phyloP scores from a whole-genome alignment of 2,329 filamentous ascomycete genomes.

The Microsporum canis region DNA sequence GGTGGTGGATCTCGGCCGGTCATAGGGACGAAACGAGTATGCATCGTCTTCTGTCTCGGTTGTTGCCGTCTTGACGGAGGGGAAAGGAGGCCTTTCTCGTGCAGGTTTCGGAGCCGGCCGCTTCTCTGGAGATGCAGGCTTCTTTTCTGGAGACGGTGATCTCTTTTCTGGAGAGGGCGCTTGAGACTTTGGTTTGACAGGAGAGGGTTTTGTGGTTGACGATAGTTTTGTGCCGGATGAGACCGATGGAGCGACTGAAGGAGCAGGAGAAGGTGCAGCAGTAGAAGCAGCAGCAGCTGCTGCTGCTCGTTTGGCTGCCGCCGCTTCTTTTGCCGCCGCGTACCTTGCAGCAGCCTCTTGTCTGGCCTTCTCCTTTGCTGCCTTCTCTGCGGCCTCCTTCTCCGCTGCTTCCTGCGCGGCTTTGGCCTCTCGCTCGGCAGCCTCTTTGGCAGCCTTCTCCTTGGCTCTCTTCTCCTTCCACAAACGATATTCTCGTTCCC shows the following conservation, averaged over 20 bases:
- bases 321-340: conserved; percentile 27
- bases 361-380: conserved; percentile 15
- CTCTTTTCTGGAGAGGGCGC: conserved; percentile 32
- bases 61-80: conserved; percentile 28
- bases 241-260: conserved; percentile 16
- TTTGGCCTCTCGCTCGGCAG: conserved; percentile 27
- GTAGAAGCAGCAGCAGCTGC: conserved; percentile 20
- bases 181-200: conserved; percentile 19
- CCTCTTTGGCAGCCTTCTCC: conserved; percentile 12
- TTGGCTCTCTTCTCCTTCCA: conserved; percentile 23
- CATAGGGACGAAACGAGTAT: conserved; percentile 68
- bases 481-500: conserved; percentile 31
- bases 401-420: conserved; percentile 17
- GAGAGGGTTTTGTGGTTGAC: conserved; percentile 14
- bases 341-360: conserved; percentile 16
- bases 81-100: conserved; percentile 10
- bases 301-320: conserved; percentile 23
- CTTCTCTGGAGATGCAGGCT: not conserved
- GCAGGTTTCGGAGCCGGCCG: conserved; percentile 10
- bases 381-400: conserved; percentile 18
- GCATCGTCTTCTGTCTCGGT: conserved; percentile 50
- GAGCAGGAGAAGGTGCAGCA: conserved; percentile 21
- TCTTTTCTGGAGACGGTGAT: conserved; percentile 28
- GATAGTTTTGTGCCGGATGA: conserved; percentile 22
- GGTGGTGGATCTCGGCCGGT: conserved; percentile 49